Conservation (phyloP, 352 stramenopile genomes). For the Aphanomyces invadans region DNA sequence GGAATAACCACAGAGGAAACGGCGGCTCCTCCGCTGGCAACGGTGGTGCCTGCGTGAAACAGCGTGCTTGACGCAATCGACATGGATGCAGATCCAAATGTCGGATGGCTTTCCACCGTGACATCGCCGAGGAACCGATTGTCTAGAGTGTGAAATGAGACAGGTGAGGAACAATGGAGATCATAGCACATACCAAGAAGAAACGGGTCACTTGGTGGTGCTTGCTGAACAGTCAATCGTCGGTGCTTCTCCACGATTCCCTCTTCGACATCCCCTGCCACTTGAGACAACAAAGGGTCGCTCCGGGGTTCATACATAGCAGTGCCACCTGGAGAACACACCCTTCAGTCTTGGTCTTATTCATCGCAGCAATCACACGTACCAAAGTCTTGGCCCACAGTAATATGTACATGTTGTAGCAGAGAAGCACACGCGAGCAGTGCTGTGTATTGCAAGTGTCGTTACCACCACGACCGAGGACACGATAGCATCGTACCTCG, state of each 20-base stretch:
- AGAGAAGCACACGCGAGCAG: background rate
- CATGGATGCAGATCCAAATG: conserved; percentile 47
- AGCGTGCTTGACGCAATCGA: conserved; percentile 42
- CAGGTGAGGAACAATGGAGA: background rate
- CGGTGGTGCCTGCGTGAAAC: conserved; percentile 37
- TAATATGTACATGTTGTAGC: background rate
- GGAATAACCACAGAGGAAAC: conserved; percentile 37
- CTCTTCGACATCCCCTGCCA: background rate
- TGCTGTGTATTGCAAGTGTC: background rate
- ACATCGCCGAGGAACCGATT: conserved; percentile 55
- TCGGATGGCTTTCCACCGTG: conserved; percentile 43
- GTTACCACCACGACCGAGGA: background rate
- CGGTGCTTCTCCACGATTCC: background rate
- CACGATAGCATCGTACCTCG: background rate
- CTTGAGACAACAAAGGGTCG: background rate
- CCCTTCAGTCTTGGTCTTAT: background rate
- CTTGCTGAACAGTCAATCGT: background rate
- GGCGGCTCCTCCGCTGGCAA: conserved; percentile 31
- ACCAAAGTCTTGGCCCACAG: background rate
- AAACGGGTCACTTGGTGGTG: conserved; percentile 9
- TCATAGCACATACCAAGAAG: conserved; percentile 12
- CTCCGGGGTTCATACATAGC: conserved; percentile 2
- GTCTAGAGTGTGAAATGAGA: conserved; percentile 27
- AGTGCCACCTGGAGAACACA: background rate
- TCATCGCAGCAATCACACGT: background rate